Conservation (phyloP, 371 early-diverging fungal genomes). For the Syncephalastrum monosporum region DNA sequence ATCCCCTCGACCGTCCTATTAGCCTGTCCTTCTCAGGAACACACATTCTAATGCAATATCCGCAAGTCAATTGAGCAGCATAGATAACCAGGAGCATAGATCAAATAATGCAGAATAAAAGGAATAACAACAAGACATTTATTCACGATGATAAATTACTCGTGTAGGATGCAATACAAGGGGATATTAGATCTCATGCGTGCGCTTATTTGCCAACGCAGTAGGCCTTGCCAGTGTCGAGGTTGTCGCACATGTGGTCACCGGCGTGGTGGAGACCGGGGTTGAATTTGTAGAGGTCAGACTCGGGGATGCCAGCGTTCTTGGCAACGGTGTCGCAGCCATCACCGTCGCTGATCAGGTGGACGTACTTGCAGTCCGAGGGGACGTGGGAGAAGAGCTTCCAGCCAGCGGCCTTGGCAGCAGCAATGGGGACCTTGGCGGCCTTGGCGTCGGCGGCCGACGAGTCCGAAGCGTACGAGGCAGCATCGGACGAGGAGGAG, state of each 20-base stretch:
- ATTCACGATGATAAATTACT: too few relatives aligned
- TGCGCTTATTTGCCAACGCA: conserved; percentile 12
- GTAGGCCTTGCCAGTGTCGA: conserved; percentile 31
- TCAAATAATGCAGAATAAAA: too few relatives aligned
- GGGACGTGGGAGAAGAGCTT: conserved; percentile 14
- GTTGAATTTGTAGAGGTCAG: conserved; percentile 17
- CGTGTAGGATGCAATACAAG: too few relatives aligned
- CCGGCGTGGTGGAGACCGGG: conserved; percentile 22
- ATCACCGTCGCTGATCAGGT: conserved; percentile 13
- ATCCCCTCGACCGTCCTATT: too few relatives aligned
- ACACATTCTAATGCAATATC: too few relatives aligned
- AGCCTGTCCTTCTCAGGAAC: too few relatives aligned
- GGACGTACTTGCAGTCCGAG: conserved; percentile 19
- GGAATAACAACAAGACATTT: too few relatives aligned
- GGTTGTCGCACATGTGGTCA: conserved; percentile 25
- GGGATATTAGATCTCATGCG: too few relatives aligned
- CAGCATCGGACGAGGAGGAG: conserved; percentile 12
- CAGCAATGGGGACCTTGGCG: conserved; percentile 5
- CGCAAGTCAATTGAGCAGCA: too few relatives aligned
- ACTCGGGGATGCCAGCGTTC: conserved; percentile 14
- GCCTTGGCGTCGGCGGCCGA: conserved; percentile 2
- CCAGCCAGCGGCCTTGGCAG: conserved; percentile 8
- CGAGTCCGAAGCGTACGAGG: conserved; percentile 1
- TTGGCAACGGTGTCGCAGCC: conserved; percentile 17
- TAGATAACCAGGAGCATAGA: too few relatives aligned